Conservation (phyloP, 331 rosid species). For the Telfairia occidentalis region DNA sequence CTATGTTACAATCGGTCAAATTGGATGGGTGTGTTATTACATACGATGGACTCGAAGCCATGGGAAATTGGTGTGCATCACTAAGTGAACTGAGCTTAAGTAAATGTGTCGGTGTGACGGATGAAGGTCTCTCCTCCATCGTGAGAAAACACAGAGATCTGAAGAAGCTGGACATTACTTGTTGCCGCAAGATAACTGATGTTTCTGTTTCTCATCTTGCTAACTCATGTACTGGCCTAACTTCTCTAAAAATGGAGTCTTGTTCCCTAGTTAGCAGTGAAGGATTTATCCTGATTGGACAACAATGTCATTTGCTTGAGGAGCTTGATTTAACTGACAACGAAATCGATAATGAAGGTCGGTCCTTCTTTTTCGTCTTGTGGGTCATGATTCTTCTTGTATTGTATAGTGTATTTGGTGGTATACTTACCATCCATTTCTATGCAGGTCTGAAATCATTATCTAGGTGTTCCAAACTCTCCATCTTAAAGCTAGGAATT, state of each 20-base stretch:
- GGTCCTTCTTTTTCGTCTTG: conserved; percentile 28
- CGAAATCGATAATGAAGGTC: conserved; percentile 86
- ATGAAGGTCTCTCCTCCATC: conserved; percentile 59
- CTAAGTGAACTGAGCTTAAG: conserved; percentile 73
- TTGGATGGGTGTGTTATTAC: conserved; percentile 66
- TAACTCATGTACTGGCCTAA: conserved; percentile 51
- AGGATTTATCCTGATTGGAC: conserved; percentile 64
- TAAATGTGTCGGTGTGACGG: conserved; percentile 75
- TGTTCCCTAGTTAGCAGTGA: conserved; percentile 63
- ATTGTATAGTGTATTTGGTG: conserved; percentile 1
- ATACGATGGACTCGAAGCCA: conserved; percentile 56
- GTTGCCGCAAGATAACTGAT: conserved; percentile 75
- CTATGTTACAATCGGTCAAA: conserved; percentile 52
- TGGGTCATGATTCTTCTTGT: conserved; percentile 3
- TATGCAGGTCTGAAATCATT: conserved; percentile 63
- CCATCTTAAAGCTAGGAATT: conserved; percentile 70
- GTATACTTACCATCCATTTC: conserved; percentile 40
- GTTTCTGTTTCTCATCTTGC: conserved; percentile 55
- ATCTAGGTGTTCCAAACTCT: conserved; percentile 55
- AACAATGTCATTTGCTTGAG: conserved; percentile 48
- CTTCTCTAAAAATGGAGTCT: conserved; percentile 85
- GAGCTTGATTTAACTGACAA: conserved; percentile 91
- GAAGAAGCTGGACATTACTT: conserved; percentile 80
- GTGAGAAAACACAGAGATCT: conserved; percentile 65
- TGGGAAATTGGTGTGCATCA: conserved; percentile 62